These are phyloP conservation scores for Aurinia saxatilis DNA, from an alignment of 345 rosid species.

Conservation along the genomic window DNA sequence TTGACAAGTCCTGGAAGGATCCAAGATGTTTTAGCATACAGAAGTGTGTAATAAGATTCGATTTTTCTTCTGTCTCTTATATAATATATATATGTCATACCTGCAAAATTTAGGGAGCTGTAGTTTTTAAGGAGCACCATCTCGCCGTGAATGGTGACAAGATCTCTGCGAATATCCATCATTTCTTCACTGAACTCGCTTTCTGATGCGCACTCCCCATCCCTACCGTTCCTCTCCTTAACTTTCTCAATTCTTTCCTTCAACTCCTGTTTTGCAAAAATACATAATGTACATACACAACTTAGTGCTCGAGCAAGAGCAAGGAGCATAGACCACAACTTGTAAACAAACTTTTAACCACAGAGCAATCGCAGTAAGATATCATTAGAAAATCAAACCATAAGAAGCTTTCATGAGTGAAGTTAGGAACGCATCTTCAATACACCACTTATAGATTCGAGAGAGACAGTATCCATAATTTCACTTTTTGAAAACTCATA, in stretches of 20 bases:
- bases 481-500: too few relatives aligned
- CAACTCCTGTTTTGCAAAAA: constrained; percentile 52
- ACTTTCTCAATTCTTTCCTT: constrained; percentile 67
- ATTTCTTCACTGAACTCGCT: constrained; percentile 78
- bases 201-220: constrained; percentile 51
- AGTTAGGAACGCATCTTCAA: background rate
- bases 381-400: background rate
- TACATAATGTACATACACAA: background rate
- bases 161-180: constrained; percentile 91
- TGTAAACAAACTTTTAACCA: background rate
- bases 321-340: background rate
- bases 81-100: constrained; percentile 32
- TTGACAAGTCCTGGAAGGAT: constrained; percentile 58
- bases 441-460: too few relatives aligned
- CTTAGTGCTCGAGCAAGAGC: background rate
- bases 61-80: background rate
- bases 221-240: constrained; percentile 44
- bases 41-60: background rate
- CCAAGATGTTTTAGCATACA: constrained; percentile 4
- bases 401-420: background rate
- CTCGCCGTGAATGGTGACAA: constrained; percentile 86
- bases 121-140: constrained; percentile 93
- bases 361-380: background rate
- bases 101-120: constrained; percentile 89
- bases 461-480: background rate